phyloP scores from a whole-genome alignment of 176 grass and related monocot genomes.

The Oryza punctata region DNA sequence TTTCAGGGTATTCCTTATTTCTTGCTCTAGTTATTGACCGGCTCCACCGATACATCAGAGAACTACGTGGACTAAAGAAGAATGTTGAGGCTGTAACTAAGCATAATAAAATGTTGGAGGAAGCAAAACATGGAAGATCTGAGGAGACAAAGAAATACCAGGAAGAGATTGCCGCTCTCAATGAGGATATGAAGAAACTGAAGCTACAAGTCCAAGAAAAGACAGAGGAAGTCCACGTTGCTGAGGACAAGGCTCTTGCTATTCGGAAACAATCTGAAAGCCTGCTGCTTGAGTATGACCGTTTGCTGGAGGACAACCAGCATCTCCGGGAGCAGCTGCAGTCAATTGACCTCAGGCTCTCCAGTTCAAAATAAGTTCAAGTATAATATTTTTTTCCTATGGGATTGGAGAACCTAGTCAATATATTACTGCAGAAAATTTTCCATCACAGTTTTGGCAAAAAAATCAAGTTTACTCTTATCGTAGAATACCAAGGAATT shows the following conservation, averaged over 20 bases:
- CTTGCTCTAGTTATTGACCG: conserved; percentile 79
- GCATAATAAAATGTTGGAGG: conserved; percentile 71
- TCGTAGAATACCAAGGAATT: conserved; percentile 19
- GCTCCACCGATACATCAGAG: conserved; percentile 85
- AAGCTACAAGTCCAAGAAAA: conserved; percentile 66
- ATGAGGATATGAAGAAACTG: conserved; percentile 69
- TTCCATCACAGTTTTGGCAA: not conserved
- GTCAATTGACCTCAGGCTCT: conserved; percentile 58
- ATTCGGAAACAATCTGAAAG: conserved; percentile 80
- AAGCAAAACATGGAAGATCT: conserved; percentile 53
- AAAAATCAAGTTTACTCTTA: conserved; percentile 14
- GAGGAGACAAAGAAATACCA: conserved; percentile 50
- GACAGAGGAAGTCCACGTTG: conserved; percentile 47
- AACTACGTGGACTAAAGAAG: conserved; percentile 65
- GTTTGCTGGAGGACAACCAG: conserved; percentile 83
- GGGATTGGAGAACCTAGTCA: not conserved
- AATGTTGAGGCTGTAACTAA: conserved; percentile 64
- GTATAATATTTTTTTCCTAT: conserved; percentile 10
- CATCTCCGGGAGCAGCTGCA: conserved; percentile 67
- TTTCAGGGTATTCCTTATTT: conserved; percentile 84
- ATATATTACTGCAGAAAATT: conserved; percentile 22
- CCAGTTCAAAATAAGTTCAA: conserved; percentile 53
- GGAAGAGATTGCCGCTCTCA: conserved; percentile 52
- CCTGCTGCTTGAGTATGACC: conserved; percentile 76
- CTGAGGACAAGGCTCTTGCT: conserved; percentile 56